A percentile compares a stretch with the other conserved stretches of the same genome.
Conservation (phyloP, 208 protist genomes). For the Leishmania martiniquensis region DNA sequence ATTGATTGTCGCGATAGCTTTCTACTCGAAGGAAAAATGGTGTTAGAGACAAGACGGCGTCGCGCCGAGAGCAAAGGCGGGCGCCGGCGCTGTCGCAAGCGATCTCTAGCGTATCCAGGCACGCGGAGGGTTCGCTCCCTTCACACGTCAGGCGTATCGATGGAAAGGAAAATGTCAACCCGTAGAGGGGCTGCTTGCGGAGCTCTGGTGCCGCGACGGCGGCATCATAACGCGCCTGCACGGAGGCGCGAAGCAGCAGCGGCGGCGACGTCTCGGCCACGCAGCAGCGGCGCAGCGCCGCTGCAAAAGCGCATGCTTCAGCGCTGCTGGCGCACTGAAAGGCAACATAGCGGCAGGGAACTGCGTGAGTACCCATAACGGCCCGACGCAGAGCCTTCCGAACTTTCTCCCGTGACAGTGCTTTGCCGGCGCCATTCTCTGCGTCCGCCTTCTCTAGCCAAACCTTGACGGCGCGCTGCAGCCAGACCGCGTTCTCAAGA, state of each 20-base stretch:
- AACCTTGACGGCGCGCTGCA: conserved; percentile 15
- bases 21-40: conserved; percentile 18
- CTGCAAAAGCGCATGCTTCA: conserved; percentile 17
- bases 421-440: neutral
- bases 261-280: conserved; percentile 10
- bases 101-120: conserved; percentile 1
- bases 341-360: conserved; percentile 28
- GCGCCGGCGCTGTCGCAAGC: neutral
- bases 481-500: conserved; percentile 25
- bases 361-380: conserved; percentile 6
- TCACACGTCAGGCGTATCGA: conserved; percentile 26
- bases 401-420: neutral
- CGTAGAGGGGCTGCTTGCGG: conserved; percentile 17
- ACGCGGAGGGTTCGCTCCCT: conserved; percentile 20
- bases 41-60: conserved; percentile 20
- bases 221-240: conserved; percentile 13
- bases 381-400: conserved; percentile 8
- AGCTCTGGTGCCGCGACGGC: conserved; percentile 9
- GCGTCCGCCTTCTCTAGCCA: conserved; percentile 8
- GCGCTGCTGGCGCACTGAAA: conserved; percentile 21
- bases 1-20: conserved; percentile 17
- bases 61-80: neutral
- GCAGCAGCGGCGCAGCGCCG: conserved; percentile 26
- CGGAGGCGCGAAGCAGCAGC: conserved; percentile 11
- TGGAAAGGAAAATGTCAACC: conserved; percentile 10